Evolutionary conservation across 306 rosid species (phyloP).

Genomic region (Acacia confusa): DNA sequence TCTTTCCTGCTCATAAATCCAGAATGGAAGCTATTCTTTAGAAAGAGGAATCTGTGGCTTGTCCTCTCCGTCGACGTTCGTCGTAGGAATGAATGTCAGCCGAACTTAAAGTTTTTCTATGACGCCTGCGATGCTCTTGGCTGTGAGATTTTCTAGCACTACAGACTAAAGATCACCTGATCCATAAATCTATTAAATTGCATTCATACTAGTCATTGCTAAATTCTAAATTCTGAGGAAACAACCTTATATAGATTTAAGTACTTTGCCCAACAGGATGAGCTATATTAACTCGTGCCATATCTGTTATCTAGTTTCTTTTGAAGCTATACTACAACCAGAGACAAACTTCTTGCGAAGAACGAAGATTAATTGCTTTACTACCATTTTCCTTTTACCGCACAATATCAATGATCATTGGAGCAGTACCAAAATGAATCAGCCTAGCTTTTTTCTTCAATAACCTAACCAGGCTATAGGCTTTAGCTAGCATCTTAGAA

Average conservation of each 20-base stretch:
- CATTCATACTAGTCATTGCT: not conserved
- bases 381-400: not conserved
- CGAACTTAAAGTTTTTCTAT: no score
- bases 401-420: not conserved
- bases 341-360: not conserved
- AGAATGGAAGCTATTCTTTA: not conserved
- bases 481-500: no score
- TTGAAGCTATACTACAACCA: not conserved
- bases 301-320: not conserved
- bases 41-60: not conserved
- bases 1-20: not conserved
- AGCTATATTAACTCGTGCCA: not conserved
- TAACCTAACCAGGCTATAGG: no score
- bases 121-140: not conserved
- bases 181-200: not conserved
- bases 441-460: not conserved
- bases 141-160: not conserved
- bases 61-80: not conserved
- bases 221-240: not conserved
- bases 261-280: not conserved
- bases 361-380: not conserved
- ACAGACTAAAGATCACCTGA: not conserved
- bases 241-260: not conserved
- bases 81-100: not conserved
- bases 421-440: not conserved